Evolutionary conservation across 192 early-diverging fungal genomes (phyloP).

Genomic region (Linnemannia exigua): DNA sequence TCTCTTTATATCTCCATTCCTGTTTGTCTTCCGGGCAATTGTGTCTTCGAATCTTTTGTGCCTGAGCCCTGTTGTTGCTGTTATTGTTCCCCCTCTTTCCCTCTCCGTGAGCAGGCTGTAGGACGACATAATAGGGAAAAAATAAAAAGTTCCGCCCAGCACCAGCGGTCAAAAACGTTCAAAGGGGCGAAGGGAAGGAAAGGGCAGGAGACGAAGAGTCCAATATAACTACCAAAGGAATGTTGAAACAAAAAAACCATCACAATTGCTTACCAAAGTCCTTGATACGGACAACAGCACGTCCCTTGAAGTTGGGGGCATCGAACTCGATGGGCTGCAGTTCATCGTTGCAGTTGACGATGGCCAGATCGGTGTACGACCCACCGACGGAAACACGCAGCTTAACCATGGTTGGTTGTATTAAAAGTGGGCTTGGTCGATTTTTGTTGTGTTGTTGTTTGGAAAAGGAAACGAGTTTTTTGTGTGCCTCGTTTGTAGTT

Average conservation of each 20-base stretch:
- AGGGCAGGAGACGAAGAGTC: neutral
- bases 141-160: neutral
- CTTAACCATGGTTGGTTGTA: conserved; percentile 39
- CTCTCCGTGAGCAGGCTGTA: neutral
- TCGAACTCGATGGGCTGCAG: conserved; percentile 59
- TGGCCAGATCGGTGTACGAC: conserved; percentile 53
- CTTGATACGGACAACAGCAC: conserved; percentile 54
- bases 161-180: neutral
- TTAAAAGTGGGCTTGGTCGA: neutral
- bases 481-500: neutral
- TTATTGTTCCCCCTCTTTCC: neutral
- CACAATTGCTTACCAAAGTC: conserved; percentile 49
- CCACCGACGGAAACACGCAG: conserved; percentile 53
- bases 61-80: neutral
- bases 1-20: too few species aligned
- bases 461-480: neutral
- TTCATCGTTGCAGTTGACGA: conserved; percentile 59
- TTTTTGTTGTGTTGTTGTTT: neutral
- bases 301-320: conserved; percentile 52
- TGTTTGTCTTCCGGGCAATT: neutral
- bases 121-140: neutral
- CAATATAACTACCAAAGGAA: too few species aligned
- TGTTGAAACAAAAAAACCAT: neutral
- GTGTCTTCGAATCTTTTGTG: neutral
- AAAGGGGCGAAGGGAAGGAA: neutral